These are phyloP conservation scores for Chloris gayana DNA, from an alignment of 176 grass and related monocot genomes.

Conservation along the genomic window DNA sequence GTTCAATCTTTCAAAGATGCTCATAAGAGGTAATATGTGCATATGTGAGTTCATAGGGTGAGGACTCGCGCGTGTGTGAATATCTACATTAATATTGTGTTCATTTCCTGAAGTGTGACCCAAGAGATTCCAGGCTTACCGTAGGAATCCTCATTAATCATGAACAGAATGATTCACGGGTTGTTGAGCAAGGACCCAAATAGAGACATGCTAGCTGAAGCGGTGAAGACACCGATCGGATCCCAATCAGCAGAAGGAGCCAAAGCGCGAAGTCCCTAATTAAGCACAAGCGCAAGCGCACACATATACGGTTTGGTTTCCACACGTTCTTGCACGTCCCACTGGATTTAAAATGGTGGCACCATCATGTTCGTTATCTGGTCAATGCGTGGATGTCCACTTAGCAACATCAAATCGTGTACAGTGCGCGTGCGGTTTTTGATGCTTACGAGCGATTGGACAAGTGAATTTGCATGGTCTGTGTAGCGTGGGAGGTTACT, in stretches of 20 bases:
- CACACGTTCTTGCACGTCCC: background rate
- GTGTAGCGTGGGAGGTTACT: slow-evolving; percentile 40
- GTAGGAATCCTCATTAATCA: background rate
- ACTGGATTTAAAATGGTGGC: slow-evolving; percentile 17
- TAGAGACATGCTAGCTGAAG: slow-evolving; percentile 10
- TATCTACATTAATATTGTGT: too few relatives aligned
- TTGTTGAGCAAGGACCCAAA: too few relatives aligned
- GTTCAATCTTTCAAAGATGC: too few relatives aligned
- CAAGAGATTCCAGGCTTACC: slow-evolving; percentile 36
- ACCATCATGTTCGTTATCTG: slow-evolving; percentile 47
- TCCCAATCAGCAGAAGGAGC: background rate
- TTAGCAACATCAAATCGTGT: slow-evolving; percentile 24
- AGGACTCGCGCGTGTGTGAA: too few relatives aligned
- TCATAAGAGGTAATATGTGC: too few relatives aligned
- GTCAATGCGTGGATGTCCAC: slow-evolving; percentile 39
- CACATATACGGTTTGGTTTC: slow-evolving; percentile 20
- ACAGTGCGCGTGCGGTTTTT: background rate
- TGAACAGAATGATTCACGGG: slow-evolving; percentile 23
- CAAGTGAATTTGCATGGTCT: background rate
- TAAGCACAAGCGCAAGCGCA: too few relatives aligned
- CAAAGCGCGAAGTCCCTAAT: background rate
- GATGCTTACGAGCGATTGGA: background rate
- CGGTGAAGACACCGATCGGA: background rate
- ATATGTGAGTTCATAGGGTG: too few relatives aligned
- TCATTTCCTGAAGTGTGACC: background rate